Percentiles rank a stretch among this genome's conserved stretches.
These are phyloP conservation scores for Fusarium floridanum DNA, from an alignment of 2,329 filamentous ascomycete genomes.

Conservation along the genomic window DNA sequence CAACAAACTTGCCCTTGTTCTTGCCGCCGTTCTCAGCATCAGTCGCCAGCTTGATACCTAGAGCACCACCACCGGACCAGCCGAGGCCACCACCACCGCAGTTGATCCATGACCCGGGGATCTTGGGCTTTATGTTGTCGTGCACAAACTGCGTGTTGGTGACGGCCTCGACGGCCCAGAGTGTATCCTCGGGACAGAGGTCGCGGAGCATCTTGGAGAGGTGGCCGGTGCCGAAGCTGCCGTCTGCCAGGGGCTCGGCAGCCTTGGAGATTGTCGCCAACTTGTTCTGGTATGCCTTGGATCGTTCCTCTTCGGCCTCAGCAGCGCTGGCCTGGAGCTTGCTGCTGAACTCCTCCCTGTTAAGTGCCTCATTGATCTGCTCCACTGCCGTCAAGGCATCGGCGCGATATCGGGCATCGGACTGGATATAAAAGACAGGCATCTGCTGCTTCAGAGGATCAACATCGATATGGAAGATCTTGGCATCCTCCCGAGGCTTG, in stretches of 20 bases:
- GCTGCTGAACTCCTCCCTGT: constrained; percentile 57
- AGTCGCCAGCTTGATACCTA: constrained; percentile 81
- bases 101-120: constrained; percentile 83
- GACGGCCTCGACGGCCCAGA: constrained; percentile 83
- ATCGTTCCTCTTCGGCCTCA: constrained; percentile 59
- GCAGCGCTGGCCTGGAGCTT: constrained; percentile 50
- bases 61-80: constrained; percentile 81
- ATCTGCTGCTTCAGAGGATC: constrained; percentile 79
- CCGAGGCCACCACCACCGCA: constrained; percentile 85
- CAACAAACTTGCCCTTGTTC: constrained; percentile 64
- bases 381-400: constrained; percentile 74
- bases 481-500: constrained; percentile 64
- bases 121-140: constrained; percentile 76
- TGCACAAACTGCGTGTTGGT: constrained; percentile 76
- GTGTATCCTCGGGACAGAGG: constrained; percentile 64
- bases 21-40: constrained; percentile 55
- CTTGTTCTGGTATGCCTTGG: constrained; percentile 68
- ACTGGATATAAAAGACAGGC: constrained; percentile 78
- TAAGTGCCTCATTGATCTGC: constrained; percentile 76
- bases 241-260: constrained; percentile 70
- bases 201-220: constrained; percentile 50
- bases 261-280: constrained; percentile 70
- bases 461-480: constrained; percentile 74
- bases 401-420: constrained; percentile 74
- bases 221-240: constrained; percentile 59